Percentiles rank a stretch among this genome's conserved stretches.
These are phyloP conservation scores for Monilinia polystroma DNA, from an alignment of 2,329 filamentous ascomycete genomes.

Conservation along the genomic window DNA sequence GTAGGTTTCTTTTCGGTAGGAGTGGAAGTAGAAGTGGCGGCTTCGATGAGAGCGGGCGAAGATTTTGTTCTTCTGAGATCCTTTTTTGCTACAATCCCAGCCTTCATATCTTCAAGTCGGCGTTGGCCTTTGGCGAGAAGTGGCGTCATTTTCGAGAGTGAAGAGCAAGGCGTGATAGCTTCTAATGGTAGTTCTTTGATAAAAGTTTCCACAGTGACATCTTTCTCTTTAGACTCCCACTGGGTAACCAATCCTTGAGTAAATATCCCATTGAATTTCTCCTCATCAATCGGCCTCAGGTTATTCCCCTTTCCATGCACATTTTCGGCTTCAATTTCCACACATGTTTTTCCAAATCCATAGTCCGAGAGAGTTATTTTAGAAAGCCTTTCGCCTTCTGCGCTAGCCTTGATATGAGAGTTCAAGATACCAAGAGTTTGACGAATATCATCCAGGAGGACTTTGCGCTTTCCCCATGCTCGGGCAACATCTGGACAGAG, in stretches of 20 bases:
- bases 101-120: constrained; percentile 67
- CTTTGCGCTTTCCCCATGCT: constrained; percentile 70
- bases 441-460: constrained; percentile 64
- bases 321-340: constrained; percentile 48
- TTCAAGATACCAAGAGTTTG: constrained; percentile 64
- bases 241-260: constrained; percentile 49
- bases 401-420: constrained; percentile 35
- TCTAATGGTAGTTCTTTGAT: constrained; percentile 57
- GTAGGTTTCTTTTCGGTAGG: constrained; percentile 54
- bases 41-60: constrained; percentile 6
- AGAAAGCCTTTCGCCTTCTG: constrained; percentile 41
- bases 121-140: constrained; percentile 65
- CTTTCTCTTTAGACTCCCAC: constrained; percentile 42
- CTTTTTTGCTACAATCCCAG: constrained; percentile 55
- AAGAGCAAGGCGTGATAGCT: constrained; percentile 52
- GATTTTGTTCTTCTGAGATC: constrained; percentile 45
- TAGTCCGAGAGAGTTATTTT: constrained; percentile 50
- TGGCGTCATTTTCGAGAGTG: constrained; percentile 54
- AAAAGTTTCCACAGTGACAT: constrained; percentile 43
- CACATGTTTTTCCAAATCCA: constrained; percentile 55
- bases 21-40: neutral
- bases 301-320: constrained; percentile 32
- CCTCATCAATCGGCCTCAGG: constrained; percentile 49
- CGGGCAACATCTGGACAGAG: constrained; percentile 63
- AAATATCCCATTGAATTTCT: constrained; percentile 55